phyloP scores from a whole-genome alignment of 148 eudicot species.

The Silene uniflora region DNA sequence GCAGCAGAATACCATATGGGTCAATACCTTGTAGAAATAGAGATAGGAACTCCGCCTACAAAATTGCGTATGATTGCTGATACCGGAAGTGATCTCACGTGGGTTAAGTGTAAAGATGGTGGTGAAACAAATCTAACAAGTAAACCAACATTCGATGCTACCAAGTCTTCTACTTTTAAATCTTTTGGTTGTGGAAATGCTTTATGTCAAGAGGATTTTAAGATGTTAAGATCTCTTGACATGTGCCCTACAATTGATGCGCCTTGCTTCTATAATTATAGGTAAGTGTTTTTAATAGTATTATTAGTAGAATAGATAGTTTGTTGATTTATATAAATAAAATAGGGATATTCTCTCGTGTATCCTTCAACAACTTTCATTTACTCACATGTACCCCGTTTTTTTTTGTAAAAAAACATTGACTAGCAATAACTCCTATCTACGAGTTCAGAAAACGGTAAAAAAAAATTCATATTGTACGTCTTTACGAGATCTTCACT shows the following conservation, averaged over 20 bases:
- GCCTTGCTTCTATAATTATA: constrained; percentile 40
- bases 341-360: too few relatives aligned
- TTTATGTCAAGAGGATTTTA: constrained; percentile 27
- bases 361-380: too few relatives aligned
- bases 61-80: constrained; percentile 35
- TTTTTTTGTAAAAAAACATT: too few relatives aligned
- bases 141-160: constrained; percentile 13
- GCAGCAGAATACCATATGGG: too few relatives aligned
- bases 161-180: constrained; percentile 29
- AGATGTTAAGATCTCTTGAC: constrained; percentile 7
- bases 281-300: constrained; percentile 15
- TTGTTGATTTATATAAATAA: too few relatives aligned
- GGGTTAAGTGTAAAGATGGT: constrained; percentile 36
- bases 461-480: too few relatives aligned
- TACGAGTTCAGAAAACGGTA: too few relatives aligned
- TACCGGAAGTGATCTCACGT: constrained; percentile 49
- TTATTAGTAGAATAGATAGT: too few relatives aligned
- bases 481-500: too few relatives aligned
- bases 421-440: too few relatives aligned
- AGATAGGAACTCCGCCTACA: constrained; percentile 35
- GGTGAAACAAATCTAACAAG: not conserved
- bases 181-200: constrained; percentile 32
- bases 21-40: constrained; percentile 32
- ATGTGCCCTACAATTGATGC: constrained; percentile 12
- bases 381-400: too few relatives aligned